Evolutionary conservation across 495 filamentous ascomycete species (phyloP).

Genomic region (Acidomyces sp.): DNA sequence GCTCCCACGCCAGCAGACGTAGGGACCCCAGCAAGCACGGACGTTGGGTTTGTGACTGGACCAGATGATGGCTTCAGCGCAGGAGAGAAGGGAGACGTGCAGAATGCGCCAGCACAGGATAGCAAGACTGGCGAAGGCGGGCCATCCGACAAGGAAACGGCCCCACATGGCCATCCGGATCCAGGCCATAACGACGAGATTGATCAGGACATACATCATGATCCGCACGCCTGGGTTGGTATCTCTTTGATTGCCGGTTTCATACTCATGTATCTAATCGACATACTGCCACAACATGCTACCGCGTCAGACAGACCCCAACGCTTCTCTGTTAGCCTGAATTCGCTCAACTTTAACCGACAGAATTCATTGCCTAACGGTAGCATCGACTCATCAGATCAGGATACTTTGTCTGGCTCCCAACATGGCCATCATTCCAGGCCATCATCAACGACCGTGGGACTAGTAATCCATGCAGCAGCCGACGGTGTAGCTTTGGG

Average conservation of each 20-base stretch:
- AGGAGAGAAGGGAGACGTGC: neutral
- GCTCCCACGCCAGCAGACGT: neutral
- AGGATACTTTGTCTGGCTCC: constrained; percentile 23
- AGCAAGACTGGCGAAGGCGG: neutral
- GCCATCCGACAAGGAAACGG: constrained; percentile 23
- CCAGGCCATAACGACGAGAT: constrained; percentile 13
- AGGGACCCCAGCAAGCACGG: neutral
- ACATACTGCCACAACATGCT: constrained; percentile 66
- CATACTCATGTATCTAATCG: constrained; percentile 92
- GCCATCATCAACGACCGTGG: constrained; percentile 63
- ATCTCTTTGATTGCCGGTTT: constrained; percentile 79
- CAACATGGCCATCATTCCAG: constrained; percentile 14
- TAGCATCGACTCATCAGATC: constrained; percentile 36
- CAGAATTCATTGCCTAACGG: constrained; percentile 16
- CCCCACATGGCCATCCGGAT: constrained; percentile 22
- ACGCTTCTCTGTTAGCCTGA: constrained; percentile 65
- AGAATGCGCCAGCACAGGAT: neutral
- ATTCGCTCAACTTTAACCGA: constrained; percentile 50
- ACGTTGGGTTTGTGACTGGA: neutral
- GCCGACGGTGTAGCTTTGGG: constrained; percentile 96
- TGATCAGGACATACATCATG: constrained; percentile 25
- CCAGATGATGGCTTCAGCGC: constrained; percentile 1
- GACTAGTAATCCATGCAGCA: constrained; percentile 88
- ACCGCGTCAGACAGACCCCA: constrained; percentile 40
- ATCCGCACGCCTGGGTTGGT: constrained; percentile 64